Conservation (phyloP, 164 flowering plant species). For the Umbellularia californica region DNA sequence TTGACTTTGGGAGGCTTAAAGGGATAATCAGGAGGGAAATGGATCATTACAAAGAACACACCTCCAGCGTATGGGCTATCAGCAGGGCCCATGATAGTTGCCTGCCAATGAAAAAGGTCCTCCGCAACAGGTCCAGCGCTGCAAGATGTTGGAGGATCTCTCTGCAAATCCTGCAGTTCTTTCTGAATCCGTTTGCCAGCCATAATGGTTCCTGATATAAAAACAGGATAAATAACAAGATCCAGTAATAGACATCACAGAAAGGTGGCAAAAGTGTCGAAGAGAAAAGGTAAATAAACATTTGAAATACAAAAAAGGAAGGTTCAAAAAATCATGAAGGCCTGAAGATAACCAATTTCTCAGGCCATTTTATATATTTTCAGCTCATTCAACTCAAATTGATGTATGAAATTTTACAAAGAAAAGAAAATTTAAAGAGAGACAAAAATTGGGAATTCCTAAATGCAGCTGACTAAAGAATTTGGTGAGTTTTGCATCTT, state of each 20-base stretch:
- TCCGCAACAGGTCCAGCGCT: conserved; percentile 30
- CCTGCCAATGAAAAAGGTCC: conserved; percentile 32
- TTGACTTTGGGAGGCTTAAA: conserved; percentile 34
- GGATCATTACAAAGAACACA: conserved; percentile 27
- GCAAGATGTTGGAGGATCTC: conserved; percentile 30
- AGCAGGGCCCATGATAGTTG: conserved; percentile 29
- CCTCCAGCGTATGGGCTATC: conserved; percentile 30
- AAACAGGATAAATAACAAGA: background rate
- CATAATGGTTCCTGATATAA: conserved; percentile 15
- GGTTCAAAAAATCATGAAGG: background rate
- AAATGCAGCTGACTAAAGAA: too few relatives aligned
- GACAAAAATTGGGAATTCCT: too few relatives aligned
- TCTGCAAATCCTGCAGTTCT: conserved; percentile 31
- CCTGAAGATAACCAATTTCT: background rate
- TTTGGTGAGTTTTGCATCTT: too few relatives aligned
- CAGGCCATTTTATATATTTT: too few relatives aligned
- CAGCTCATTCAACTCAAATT: too few relatives aligned
- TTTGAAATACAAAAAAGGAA: background rate
- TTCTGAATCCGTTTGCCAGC: conserved; percentile 29
- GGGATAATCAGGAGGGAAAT: conserved; percentile 32
- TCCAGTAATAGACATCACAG: background rate
- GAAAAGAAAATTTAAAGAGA: too few relatives aligned
- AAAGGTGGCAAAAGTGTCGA: background rate
- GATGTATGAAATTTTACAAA: too few relatives aligned
- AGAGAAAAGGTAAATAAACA: background rate